Conservation (phyloP, 225 moss, liverwort and hornwort genomes). For the Physcomitrellopsis africana region DNA sequence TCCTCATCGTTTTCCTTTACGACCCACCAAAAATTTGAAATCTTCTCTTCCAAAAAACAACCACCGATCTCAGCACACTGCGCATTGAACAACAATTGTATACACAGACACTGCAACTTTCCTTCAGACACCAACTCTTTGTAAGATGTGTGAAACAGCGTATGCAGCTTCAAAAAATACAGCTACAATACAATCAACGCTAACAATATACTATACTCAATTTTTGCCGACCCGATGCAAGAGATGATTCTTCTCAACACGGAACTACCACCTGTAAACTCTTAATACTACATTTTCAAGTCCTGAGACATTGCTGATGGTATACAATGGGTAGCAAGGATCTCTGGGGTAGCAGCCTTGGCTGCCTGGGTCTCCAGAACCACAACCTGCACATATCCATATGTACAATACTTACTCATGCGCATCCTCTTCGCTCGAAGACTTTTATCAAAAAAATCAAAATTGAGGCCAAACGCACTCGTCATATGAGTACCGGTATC, state of each 20-base stretch:
- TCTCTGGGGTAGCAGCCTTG: slow-evolving; percentile 88
- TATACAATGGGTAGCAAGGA: slow-evolving; percentile 97
- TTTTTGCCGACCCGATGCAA: slow-evolving; percentile 19
- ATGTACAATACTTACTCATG: background rate
- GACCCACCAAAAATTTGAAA: too few relatives aligned
- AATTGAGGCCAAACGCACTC: background rate
- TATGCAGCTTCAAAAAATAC: too few relatives aligned
- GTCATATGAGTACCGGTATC: background rate
- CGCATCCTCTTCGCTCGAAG: slow-evolving; percentile 13
- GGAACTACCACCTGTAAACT: background rate
- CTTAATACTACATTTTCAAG: slow-evolving; percentile 61
- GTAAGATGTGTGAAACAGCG: too few relatives aligned
- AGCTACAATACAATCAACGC: too few relatives aligned
- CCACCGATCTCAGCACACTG: too few relatives aligned
- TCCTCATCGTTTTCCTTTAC: too few relatives aligned
- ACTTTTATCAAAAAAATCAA: background rate
- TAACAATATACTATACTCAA: background rate
- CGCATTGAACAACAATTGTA: too few relatives aligned
- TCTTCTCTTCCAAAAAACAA: too few relatives aligned
- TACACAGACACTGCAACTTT: too few relatives aligned
- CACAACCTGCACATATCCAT: slow-evolving; percentile 77
- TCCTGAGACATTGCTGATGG: slow-evolving; percentile 96
- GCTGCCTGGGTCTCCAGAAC: slow-evolving; percentile 91
- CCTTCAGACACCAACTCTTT: too few relatives aligned
- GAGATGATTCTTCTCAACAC: slow-evolving; percentile 23